phyloP scores from a whole-genome alignment of 2,329 filamentous ascomycete genomes.

The Beauveria sp. region DNA sequence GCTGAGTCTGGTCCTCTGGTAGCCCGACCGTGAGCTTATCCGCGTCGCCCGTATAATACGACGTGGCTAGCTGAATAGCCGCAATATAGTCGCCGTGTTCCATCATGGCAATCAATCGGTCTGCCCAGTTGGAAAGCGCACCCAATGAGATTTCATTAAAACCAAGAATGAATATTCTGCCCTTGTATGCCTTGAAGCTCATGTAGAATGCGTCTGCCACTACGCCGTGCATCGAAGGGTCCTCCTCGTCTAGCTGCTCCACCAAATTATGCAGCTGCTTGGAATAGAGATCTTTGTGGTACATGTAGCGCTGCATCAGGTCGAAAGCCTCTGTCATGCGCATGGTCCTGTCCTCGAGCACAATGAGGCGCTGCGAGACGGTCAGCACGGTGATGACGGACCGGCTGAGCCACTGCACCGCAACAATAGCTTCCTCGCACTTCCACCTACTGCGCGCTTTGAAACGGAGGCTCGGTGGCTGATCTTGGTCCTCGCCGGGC shows the following conservation, averaged over 20 bases:
- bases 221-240: slow-evolving; percentile 86
- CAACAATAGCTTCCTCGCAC: slow-evolving; percentile 90
- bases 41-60: slow-evolving; percentile 85
- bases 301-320: slow-evolving; percentile 84
- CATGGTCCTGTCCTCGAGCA: slow-evolving; percentile 83
- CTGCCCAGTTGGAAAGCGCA: slow-evolving; percentile 92
- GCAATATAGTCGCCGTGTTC: slow-evolving; percentile 93
- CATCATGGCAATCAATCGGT: slow-evolving; percentile 87
- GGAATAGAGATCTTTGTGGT: slow-evolving; percentile 85
- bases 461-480: slow-evolving; percentile 72
- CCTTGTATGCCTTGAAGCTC: slow-evolving; percentile 95
- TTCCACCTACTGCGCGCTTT: slow-evolving; percentile 81
- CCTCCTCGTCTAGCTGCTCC: slow-evolving; percentile 80
- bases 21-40: slow-evolving; percentile 91
- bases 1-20: slow-evolving; percentile 68
- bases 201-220: slow-evolving; percentile 97
- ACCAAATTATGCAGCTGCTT: slow-evolving; percentile 76
- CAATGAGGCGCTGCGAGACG: slow-evolving; percentile 86
- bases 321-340: slow-evolving; percentile 94
- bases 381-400: slow-evolving; percentile 89
- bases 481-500: slow-evolving; percentile 61
- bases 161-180: slow-evolving; percentile 84
- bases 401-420: slow-evolving; percentile 91
- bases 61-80: slow-evolving; percentile 82
- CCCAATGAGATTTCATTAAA: slow-evolving; percentile 90